phyloP scores from a whole-genome alignment of 192 early-diverging fungal species.

The Coemansia sp. region DNA sequence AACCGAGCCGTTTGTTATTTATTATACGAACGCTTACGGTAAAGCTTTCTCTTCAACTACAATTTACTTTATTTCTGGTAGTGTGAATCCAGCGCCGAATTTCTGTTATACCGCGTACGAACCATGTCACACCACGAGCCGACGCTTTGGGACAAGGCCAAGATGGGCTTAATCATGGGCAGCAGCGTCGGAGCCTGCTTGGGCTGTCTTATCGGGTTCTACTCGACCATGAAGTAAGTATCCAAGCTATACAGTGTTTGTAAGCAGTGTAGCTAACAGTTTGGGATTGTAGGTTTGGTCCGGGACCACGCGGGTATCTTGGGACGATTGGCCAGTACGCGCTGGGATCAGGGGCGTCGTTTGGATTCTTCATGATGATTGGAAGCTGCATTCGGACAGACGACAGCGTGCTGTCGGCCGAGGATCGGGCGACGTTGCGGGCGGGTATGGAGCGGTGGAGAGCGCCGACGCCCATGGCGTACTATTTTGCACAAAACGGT shows the following conservation, averaged over 20 bases:
- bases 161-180: constrained; percentile 57
- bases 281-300: constrained; percentile 57
- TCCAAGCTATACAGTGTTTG: background rate
- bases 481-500: constrained; percentile 21
- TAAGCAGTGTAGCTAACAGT: background rate
- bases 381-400: constrained; percentile 56
- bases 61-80: background rate
- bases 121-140: constrained; percentile 48
- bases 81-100: background rate
- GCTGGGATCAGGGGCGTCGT: constrained; percentile 72
- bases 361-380: constrained; percentile 79
- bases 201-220: constrained; percentile 54
- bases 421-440: constrained; percentile 27
- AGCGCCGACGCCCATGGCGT: constrained; percentile 22
- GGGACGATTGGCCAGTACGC: constrained; percentile 71
- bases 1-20: background rate
- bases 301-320: constrained; percentile 66
- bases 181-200: constrained; percentile 53
- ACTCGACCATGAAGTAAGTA: constrained; percentile 56
- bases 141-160: constrained; percentile 54
- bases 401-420: constrained; percentile 21
- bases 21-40: background rate
- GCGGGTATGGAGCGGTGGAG: constrained; percentile 43
- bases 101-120: background rate
- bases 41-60: no score